Evolutionary conservation across 495 filamentous ascomycete species (phyloP).

Genomic region (Daldinia bambusicola): DNA sequence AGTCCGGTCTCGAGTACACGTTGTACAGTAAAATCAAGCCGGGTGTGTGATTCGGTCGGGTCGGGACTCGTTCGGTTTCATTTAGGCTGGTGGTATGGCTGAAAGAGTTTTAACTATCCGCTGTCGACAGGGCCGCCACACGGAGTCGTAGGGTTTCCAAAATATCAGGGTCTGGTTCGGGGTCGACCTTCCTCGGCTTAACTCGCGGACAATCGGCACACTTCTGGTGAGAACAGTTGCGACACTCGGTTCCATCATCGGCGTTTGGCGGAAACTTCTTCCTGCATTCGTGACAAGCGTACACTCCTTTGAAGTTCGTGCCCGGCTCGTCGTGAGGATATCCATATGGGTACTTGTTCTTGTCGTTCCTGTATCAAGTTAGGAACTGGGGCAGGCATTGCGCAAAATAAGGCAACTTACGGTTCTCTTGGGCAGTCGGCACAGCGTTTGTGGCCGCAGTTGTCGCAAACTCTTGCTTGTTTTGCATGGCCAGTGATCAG

Average conservation of each 20-base stretch:
- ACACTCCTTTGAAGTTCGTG: slow-evolving; percentile 60
- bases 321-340: slow-evolving; percentile 75
- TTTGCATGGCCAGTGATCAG: slow-evolving; percentile 66
- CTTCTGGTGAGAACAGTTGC: slow-evolving; percentile 69
- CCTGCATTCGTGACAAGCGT: slow-evolving; percentile 72
- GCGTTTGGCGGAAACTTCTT: slow-evolving; percentile 61
- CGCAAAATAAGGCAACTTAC: slow-evolving; percentile 60
- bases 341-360: slow-evolving; percentile 77
- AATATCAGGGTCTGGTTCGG: slow-evolving; percentile 72
- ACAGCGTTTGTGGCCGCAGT: slow-evolving; percentile 81
- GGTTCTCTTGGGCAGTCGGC: slow-evolving; percentile 82
- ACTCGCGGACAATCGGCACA: slow-evolving; percentile 58
- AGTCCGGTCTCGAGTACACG: neutral
- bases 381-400: neutral
- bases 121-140: slow-evolving; percentile 40
- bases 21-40: slow-evolving; percentile 9
- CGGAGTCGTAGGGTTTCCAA: slow-evolving; percentile 61
- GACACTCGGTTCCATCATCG: slow-evolving; percentile 60
- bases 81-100: slow-evolving; percentile 1
- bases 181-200: slow-evolving; percentile 68
- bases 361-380: slow-evolving; percentile 65
- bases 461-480: slow-evolving; percentile 70
- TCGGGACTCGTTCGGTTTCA: neutral
- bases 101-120: slow-evolving; percentile 26
- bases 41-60: slow-evolving; percentile 9